Evolutionary conservation across 2,329 filamentous ascomycete species (phyloP), one percentile per base, ranked within the genome.

Genomic region (Pleurostoma richardsiae): DNA sequence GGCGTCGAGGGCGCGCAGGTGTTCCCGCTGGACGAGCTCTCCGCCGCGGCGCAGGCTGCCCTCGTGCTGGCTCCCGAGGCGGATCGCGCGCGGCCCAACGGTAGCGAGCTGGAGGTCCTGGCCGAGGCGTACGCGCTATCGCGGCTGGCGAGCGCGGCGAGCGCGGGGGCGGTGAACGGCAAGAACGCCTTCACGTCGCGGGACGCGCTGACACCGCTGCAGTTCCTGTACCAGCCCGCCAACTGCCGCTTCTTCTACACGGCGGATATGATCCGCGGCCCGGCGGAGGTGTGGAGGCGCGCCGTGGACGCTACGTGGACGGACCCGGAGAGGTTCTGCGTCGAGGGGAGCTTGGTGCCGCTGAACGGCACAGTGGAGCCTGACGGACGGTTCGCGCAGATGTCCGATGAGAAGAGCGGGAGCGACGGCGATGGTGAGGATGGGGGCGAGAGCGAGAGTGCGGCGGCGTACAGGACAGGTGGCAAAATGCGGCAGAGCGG

Each of bases 181-280:
- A 67, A 66, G 59, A 67, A 68, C 49, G 58, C 59, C 6, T 68
- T 64, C 54, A 52, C 55, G 29, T 54, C 57, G 10, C 48, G 49
- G 26, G 57, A 65, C 51, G 53, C 62, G 6, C 39, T 52, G 46
- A 66, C 63, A 4, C 71, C 72, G 41, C 57, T 74, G 38, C 71
- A 74, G 49, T 75, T 76, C 53, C 52, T 68, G 10, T 70, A 70
- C 52, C 69, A 74, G 57, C 56, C 65, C 1, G 67, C 68, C 10
- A 70, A 74, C 53, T 76, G 73, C 54, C 61, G 71, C 36, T 67
- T 75, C 54, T 74, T 70, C 55, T 74, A 73, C 54, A 74, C 72
- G 2, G 57, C 62, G 3, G 61, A 62, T 30, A 74, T 72, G 65
- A 54, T 71, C 26, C 59, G 59, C 4, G 56, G 63, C 36, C 65